Conservation (phyloP, 352 stramenopile species). For the Phytopythium aichiense region DNA sequence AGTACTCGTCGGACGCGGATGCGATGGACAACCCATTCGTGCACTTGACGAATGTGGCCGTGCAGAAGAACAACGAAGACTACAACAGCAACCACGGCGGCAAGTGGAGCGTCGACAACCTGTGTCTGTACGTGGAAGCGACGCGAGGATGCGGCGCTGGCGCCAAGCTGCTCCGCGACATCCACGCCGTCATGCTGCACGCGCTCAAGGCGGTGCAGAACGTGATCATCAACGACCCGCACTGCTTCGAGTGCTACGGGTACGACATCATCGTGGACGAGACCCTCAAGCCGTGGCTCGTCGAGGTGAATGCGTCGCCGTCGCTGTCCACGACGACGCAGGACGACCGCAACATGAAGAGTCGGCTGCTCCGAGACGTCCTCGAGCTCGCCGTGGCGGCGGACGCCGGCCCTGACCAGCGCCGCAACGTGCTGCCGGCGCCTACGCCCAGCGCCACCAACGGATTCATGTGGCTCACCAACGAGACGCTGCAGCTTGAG, state of each 20-base stretch:
- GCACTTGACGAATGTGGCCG: conserved; percentile 87
- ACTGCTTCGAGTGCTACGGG: conserved; percentile 95
- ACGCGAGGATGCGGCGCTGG: conserved; percentile 46
- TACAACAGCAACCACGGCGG: conserved; percentile 90
- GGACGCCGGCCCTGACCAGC: conserved; percentile 42
- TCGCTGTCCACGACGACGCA: conserved; percentile 67
- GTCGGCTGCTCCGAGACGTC: conserved; percentile 61
- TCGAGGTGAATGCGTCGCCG: conserved; percentile 86
- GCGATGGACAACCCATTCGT: conserved; percentile 92
- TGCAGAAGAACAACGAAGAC: conserved; percentile 90
- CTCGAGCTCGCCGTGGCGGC: conserved; percentile 54
- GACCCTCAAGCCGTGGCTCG: conserved; percentile 90
- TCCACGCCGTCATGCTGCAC: conserved; percentile 84
- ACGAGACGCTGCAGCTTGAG: conserved; percentile 53
- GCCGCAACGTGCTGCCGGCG: conserved; percentile 26
- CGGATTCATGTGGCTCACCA: conserved; percentile 71
- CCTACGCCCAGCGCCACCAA: conserved; percentile 52
- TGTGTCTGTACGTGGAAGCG: conserved; percentile 83
- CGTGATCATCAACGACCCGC: conserved; percentile 92
- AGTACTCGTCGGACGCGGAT: conserved; percentile 76
- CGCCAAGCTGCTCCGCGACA: conserved; percentile 59
- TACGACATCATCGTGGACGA: conserved; percentile 94
- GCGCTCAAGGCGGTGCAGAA: conserved; percentile 85
- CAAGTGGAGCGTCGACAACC: conserved; percentile 89
- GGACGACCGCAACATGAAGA: conserved; percentile 81